A percentile compares a stretch with the other conserved stretches of the same genome.
Evolutionary conservation across 257 asterid genomes (phyloP).

Genomic region (Capsicum chinense): DNA sequence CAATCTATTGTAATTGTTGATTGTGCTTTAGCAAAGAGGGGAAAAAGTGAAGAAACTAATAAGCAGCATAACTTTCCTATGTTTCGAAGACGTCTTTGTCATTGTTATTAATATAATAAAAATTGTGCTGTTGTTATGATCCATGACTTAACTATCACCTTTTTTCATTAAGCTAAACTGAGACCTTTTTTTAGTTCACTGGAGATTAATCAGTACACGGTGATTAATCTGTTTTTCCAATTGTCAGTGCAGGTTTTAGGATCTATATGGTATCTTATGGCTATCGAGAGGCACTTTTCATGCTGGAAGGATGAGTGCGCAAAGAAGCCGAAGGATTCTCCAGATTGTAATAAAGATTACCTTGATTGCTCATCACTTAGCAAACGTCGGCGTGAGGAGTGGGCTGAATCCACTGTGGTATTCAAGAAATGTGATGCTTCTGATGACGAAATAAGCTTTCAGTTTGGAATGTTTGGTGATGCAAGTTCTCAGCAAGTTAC

Average conservation of each 20-base stretch:
- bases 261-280: conserved; percentile 80
- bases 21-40: conserved; percentile 5
- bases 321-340: conserved; percentile 38
- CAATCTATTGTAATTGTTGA: not conserved
- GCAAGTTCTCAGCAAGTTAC: conserved; percentile 64
- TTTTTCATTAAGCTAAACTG: not conserved
- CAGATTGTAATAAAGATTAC: conserved; percentile 41
- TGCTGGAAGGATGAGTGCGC: conserved; percentile 74
- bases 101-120: conserved; percentile 1
- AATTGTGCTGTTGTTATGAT: not conserved
- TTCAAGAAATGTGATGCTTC: conserved; percentile 49
- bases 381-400: conserved; percentile 36
- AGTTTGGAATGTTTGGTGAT: conserved; percentile 71
- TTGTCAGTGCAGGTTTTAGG: conserved; percentile 64
- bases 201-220: not conserved
- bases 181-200: not conserved
- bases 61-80: not conserved
- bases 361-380: conserved; percentile 55
- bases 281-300: conserved; percentile 69
- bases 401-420: conserved; percentile 64
- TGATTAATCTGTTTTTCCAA: not conserved
- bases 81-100: conserved; percentile 9
- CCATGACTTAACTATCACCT: conserved; percentile 14
- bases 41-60: not conserved
- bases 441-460: conserved; percentile 37